Evolutionary conservation across 31 red algal species (phyloP).

Genomic region (Pterothamnion heteromorphum): DNA sequence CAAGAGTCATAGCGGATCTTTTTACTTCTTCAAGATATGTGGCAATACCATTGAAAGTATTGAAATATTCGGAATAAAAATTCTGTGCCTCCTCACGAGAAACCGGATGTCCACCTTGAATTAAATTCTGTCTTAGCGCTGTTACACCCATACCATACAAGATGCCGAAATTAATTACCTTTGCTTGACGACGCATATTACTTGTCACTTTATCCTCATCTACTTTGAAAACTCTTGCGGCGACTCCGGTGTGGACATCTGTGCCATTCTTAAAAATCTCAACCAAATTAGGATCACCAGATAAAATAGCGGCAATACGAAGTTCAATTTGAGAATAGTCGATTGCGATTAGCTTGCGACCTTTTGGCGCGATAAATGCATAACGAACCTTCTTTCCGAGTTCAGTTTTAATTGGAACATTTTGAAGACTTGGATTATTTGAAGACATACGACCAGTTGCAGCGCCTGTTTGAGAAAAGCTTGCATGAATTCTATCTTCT

Average conservation of each 20-base stretch:
- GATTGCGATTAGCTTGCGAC: neutral
- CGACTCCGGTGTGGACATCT: neutral
- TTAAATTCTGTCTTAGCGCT: neutral
- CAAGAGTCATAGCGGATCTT: neutral
- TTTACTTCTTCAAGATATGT: neutral
- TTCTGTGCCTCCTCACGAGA: neutral
- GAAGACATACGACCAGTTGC: neutral
- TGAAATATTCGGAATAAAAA: neutral
- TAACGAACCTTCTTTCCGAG: neutral
- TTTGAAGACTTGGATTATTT: neutral
- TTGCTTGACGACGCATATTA: neutral
- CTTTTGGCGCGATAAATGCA: neutral
- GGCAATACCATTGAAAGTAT: neutral
- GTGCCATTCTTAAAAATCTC: neutral
- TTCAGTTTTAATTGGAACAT: neutral
- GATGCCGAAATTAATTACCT: constrained; percentile 9
- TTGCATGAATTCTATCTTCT: neutral
- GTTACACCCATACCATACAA: neutral
- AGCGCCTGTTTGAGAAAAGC: neutral
- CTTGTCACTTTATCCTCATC: neutral
- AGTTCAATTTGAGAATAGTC: constrained; percentile 7
- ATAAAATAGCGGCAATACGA: neutral
- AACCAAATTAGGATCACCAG: neutral
- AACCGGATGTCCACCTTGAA: neutral
- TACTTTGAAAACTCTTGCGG: neutral